Evolutionary conservation across 768 basidiomycete species (phyloP), one percentile per base, ranked within the genome.

Genomic region (Plicaturopsis crispa): DNA sequence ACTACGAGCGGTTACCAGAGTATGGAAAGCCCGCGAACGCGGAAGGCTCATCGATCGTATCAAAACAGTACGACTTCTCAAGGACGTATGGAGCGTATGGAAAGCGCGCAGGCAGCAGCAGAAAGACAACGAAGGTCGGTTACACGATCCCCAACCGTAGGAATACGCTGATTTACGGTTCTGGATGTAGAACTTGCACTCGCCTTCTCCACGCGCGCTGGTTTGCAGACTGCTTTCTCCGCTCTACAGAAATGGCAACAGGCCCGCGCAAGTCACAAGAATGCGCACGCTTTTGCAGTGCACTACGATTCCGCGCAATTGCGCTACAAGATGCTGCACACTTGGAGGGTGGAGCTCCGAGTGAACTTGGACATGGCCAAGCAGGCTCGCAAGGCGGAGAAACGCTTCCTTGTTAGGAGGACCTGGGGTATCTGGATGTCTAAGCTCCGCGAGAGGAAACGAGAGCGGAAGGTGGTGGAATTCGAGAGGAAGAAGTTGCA

Each of bases 21-120:
- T 84, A 3, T 82, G 83, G 82, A 80, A 72, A 47, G 78, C 83
- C 16, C 72, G 71, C 26, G 80, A 81, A 48, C 72, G 78, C 6
- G 79, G 78, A 21, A 63, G 57, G 35, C 62, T 78, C 20, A 62
- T 85, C 8, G 73, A 73, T 40, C 67, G 71, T 33, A 72, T 78
- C 24, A 69, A 63, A 37, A 54, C 60, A 4, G 44, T 63, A 14
- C 66, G 75, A 23, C 47, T 78, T 6, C 37, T 73, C 32, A 71
- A 67, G 46, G 56, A 56, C 30, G 57, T 61, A 1, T 76, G 73
- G 69, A 48, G 51, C 13, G 50, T 64, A 12, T 85, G 83, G 84
- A 62, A 57, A 42, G 54, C 50, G 36, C 66, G 63, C 14, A 46
- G 78, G 38, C 59, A 58, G 34, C 50, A 61, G 24, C 58, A 66